These are phyloP conservation scores for Noccaea caerulescens DNA, from an alignment of 345 rosid species.

Conservation along the genomic window DNA sequence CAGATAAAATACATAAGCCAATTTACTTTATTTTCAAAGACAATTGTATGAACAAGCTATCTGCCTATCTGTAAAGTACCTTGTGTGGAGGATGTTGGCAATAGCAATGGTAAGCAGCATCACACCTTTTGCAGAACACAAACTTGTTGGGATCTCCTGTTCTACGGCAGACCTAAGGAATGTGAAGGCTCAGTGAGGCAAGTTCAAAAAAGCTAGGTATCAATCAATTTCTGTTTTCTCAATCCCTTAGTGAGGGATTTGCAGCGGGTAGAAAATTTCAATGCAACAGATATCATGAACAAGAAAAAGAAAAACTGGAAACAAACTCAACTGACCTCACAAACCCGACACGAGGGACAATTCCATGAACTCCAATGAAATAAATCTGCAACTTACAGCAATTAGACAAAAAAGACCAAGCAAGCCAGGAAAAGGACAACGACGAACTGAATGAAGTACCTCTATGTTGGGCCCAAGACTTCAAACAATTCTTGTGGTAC, in stretches of 20 bases:
- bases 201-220: background rate
- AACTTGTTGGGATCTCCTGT: conserved; percentile 98
- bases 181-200: conserved; percentile 24
- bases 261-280: background rate
- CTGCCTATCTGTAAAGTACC: conserved; percentile 49
- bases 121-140: conserved; percentile 97
- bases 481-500: conserved; percentile 88
- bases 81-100: conserved; percentile 99
- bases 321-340: conserved; percentile 67
- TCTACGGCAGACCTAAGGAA: conserved; percentile 75
- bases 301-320: background rate
- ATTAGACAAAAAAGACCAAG: conserved; percentile 10
- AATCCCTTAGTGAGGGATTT: background rate
- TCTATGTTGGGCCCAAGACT: conserved; percentile 91
- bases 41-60: conserved; percentile 22
- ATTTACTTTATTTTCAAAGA: conserved; percentile 17
- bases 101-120: conserved; percentile 96
- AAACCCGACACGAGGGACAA: conserved; percentile 88
- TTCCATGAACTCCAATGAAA: conserved; percentile 99
- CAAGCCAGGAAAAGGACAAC: background rate
- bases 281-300: conserved; percentile 18
- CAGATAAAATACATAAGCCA: conserved; percentile 29
- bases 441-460: conserved; percentile 49
- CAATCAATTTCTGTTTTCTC: background rate
- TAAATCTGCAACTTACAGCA: conserved; percentile 64